Evolutionary conservation across 306 rosid species (phyloP).

Genomic region (Prunus armeniaca): DNA sequence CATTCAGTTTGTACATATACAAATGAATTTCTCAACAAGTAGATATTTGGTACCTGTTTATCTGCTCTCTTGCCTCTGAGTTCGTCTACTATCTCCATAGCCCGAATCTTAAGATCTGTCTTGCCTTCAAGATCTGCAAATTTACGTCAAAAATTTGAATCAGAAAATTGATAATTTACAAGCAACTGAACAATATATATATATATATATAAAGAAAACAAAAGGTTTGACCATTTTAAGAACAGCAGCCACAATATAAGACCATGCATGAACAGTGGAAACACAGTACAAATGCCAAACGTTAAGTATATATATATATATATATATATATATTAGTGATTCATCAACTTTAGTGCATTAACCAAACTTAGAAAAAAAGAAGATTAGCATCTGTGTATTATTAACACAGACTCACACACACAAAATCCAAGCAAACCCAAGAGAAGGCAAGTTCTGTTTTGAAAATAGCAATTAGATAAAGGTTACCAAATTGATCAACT

Average conservation of each 20-base stretch:
- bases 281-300: neutral
- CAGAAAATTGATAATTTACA: neutral
- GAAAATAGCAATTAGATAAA: conserved; percentile 4
- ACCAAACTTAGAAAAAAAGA: neutral
- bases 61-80: conserved; percentile 92
- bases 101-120: conserved; percentile 89
- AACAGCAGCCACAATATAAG: neutral
- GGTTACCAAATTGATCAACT: conserved; percentile 80
- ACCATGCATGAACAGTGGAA: neutral
- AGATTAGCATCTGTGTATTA: neutral
- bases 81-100: conserved; percentile 84
- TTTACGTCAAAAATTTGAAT: neutral
- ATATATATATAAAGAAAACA: neutral
- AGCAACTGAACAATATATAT: neutral
- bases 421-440: neutral
- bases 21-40: neutral
- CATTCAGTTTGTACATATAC: neutral
- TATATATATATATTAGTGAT: neutral
- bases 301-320: neutral
- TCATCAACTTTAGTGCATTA: neutral
- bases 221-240: neutral
- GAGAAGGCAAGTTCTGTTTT: neutral
- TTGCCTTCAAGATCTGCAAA: conserved; percentile 92
- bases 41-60: conserved; percentile 58
- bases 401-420: neutral